Evolutionary conservation across 1,139 yeast genomes (phyloP).

Genomic region (Magnusiomyces suaveolens): DNA sequence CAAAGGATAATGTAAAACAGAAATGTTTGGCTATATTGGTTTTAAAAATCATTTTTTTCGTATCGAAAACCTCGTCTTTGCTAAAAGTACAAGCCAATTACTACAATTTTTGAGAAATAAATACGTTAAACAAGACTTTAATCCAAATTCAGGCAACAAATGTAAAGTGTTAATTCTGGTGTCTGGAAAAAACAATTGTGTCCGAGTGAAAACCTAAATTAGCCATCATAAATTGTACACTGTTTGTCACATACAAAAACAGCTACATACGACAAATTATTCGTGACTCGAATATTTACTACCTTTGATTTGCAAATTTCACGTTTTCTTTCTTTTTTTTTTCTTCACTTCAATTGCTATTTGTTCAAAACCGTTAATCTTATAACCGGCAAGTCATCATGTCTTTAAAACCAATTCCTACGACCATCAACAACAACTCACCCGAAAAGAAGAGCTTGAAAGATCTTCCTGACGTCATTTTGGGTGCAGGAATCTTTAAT

Average conservation of each 20-base stretch:
- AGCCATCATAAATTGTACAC: neutral
- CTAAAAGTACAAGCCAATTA: too few species aligned
- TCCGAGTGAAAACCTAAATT: neutral
- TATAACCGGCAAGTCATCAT: neutral
- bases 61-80: too few species aligned
- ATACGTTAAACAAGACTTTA: too few species aligned
- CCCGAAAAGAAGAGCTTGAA: constrained; percentile 17
- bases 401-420: constrained; percentile 11
- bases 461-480: constrained; percentile 46
- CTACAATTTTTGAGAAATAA: too few species aligned
- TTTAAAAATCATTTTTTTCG: too few species aligned
- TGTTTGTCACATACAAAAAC: neutral
- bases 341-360: neutral
- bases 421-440: constrained; percentile 10
- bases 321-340: neutral
- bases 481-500: constrained; percentile 85
- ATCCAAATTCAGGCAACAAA: too few species aligned
- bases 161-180: too few species aligned
- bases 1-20: neutral
- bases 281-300: too few species aligned
- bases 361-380: neutral
- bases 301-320: too few species aligned
- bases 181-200: too few species aligned
- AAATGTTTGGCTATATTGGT: neutral
- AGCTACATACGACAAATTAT: too few species aligned